phyloP scores from a whole-genome alignment of 108 stramenopile genomes.

The Nitzschia inconspicua region DNA sequence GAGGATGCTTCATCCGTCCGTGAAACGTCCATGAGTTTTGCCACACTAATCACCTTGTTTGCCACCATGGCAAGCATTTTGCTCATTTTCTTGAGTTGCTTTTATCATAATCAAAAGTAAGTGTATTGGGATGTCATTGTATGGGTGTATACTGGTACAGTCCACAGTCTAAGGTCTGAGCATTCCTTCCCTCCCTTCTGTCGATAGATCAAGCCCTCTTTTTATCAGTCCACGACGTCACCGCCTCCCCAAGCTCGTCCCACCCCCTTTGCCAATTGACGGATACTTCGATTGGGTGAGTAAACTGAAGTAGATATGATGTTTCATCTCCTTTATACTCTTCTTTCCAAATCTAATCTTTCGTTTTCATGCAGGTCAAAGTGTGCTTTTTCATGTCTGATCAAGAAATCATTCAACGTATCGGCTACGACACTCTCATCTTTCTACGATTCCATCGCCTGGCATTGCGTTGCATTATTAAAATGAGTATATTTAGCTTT shows the following conservation, averaged over 20 bases:
- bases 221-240: slow-evolving; percentile 84
- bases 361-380: slow-evolving; percentile 36
- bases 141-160: too few species aligned
- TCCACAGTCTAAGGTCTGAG: too few species aligned
- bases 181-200: too few species aligned
- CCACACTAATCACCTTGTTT: slow-evolving; percentile 69
- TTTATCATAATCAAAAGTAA: slow-evolving; percentile 89
- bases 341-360: not conserved
- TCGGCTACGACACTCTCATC: slow-evolving; percentile 85
- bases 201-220: slow-evolving; percentile 69
- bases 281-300: slow-evolving; percentile 69
- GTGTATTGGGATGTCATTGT: too few species aligned
- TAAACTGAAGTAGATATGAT: not conserved
- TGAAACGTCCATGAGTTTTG: slow-evolving; percentile 78
- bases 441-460: slow-evolving; percentile 86
- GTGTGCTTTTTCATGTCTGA: slow-evolving; percentile 78
- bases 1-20: slow-evolving; percentile 49
- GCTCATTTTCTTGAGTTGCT: slow-evolving; percentile 75
- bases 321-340: not conserved
- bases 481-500: slow-evolving; percentile 87
- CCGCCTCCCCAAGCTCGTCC: slow-evolving; percentile 79
- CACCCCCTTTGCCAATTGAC: slow-evolving; percentile 79
- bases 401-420: slow-evolving; percentile 87
- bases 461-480: slow-evolving; percentile 83
- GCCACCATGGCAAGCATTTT: slow-evolving; percentile 56